phyloP scores from a whole-genome alignment of 495 filamentous ascomycete species.

The Podospora australis region DNA sequence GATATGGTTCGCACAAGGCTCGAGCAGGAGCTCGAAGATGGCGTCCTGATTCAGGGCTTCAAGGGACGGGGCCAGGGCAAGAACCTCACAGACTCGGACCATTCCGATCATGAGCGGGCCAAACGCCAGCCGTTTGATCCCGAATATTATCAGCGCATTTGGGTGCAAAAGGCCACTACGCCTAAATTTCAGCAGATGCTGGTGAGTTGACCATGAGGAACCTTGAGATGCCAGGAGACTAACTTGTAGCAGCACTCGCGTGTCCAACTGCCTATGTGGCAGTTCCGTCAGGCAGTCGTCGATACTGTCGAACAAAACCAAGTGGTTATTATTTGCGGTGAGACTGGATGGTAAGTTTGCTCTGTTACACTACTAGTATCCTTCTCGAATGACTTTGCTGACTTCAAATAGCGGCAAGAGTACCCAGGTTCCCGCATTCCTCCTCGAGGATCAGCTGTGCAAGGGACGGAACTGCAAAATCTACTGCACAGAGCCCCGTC shows the following conservation, averaged over 20 bases:
- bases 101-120: constrained; percentile 33
- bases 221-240: too few species aligned
- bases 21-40: constrained; percentile 59
- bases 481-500: constrained; percentile 90
- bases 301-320: constrained; percentile 65
- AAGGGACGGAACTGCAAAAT: constrained; percentile 79
- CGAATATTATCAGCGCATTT: constrained; percentile 56
- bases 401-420: constrained; percentile 71
- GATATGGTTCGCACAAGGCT: constrained; percentile 51
- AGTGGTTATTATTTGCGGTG: constrained; percentile 85
- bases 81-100: constrained; percentile 40
- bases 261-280: constrained; percentile 81
- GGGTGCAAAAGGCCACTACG: constrained; percentile 60
- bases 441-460: constrained; percentile 80
- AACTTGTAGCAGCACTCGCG: too few species aligned
- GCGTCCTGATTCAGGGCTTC: constrained; percentile 66
- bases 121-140: constrained; percentile 25
- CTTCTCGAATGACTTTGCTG: constrained; percentile 9
- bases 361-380: too few species aligned
- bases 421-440: constrained; percentile 88
- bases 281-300: constrained; percentile 70
- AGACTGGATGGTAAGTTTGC: too few species aligned
- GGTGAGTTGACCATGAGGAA: too few species aligned
- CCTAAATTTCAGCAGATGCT: constrained; percentile 56
- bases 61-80: constrained; percentile 53